Base-by-base conservation (phyloP, 176 grass and related monocot species). In the Oryza meridionalis region DNA sequence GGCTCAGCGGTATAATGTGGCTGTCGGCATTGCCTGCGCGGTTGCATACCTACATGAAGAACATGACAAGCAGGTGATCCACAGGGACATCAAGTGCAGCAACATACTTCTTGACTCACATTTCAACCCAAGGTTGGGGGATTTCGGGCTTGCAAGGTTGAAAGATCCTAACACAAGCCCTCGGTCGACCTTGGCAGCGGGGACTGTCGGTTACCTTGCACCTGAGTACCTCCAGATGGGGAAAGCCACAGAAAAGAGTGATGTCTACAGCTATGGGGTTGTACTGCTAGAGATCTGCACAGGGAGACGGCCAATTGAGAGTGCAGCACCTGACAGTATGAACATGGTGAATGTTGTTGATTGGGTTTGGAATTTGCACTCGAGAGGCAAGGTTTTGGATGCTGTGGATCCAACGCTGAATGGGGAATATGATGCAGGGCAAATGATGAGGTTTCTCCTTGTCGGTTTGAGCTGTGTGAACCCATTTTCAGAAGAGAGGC, bases 61-160 rank as follows among this genome's bases (percentile, higher is more conserved):
- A 63, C 82, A 45, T 69, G 85, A 85, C 35, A 80, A 80, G 67
- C 77, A 88, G 77, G 89, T 88, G 77, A 91, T 91, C 55, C 85
- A 91, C 70, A 88, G 89, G 82, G 89, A 91, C 59, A 91, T 91
- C 61, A 91, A 91, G 77, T 85, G 81, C 77, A 88, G 85, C 62
- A 88, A 91, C 77, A 85, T 91, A 77, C 73, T 91, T 33, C 77
- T 88, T 24, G 85, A 88, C 79, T 81, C 82, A 4, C 38, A 81
- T 25, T 88, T 88, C 77, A 88, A 81, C 61, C 82, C 85, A 0
- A 77, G 37, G 49, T 22, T 88, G 71, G 85, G 82, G 13, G 85
- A 91, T 69, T 91, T 91, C 50, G 85, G 89, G 55, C 85, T 88
- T 50, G 85, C 90, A 21, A 85, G 90, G 73, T 63, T 85, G 86